These are phyloP conservation scores for Hemisphaericaspora xylanilytica DNA, from an alignment of 1,139 yeast genomes.

Conservation along the genomic window DNA sequence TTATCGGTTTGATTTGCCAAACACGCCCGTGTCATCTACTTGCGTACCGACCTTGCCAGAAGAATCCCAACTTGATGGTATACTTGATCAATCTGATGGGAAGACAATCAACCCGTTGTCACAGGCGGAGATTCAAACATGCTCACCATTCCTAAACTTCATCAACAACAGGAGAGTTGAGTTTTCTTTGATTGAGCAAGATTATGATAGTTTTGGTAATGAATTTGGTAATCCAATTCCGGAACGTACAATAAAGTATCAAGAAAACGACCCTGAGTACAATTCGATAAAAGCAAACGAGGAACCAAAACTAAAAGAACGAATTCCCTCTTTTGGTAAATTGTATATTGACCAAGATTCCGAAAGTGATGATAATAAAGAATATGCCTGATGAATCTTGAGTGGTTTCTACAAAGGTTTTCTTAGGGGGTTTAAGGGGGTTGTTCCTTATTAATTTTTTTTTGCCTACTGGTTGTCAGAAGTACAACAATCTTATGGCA, in stretches of 20 bases:
- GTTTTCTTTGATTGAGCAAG: conserved; percentile 20
- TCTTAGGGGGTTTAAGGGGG: conserved; percentile 2
- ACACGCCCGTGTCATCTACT: conserved; percentile 13
- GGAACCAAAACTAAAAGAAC: background rate
- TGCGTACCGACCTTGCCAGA: conserved; percentile 5
- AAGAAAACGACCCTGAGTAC: conserved; percentile 1
- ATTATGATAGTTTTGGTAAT: conserved; percentile 21
- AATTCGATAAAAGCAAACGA: conserved; percentile 2
- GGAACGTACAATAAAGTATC: conserved; percentile 12
- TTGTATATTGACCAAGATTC: conserved; percentile 11
- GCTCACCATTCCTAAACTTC: conserved; percentile 52
- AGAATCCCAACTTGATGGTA: background rate
- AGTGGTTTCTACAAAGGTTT: background rate
- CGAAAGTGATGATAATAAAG: conserved; percentile 5
- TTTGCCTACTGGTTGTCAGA: too few relatives aligned
- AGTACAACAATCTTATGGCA: too few relatives aligned
- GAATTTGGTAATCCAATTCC: conserved; percentile 19
- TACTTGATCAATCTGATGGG: background rate
- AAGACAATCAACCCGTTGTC: conserved; percentile 39
- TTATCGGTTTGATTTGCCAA: conserved; percentile 47
- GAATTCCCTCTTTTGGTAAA: conserved; percentile 5
- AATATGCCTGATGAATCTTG: background rate
- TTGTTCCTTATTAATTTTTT: background rate
- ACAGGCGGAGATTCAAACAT: conserved; percentile 65
- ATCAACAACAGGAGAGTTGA: conserved; percentile 40